Conservation (phyloP, 257 asterid species). For the Primulina eburnea region DNA sequence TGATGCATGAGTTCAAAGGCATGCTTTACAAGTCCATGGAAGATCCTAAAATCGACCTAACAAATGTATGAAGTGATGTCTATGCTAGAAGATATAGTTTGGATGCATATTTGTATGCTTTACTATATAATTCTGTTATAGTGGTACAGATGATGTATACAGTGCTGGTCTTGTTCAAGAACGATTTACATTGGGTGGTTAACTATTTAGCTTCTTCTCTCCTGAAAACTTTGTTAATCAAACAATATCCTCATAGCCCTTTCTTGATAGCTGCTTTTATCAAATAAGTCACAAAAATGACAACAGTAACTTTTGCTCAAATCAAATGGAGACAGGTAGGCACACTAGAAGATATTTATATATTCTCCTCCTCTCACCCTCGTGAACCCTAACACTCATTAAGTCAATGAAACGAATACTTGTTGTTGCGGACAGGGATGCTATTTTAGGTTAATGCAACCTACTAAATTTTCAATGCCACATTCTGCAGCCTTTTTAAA, state of each 20-base stretch:
- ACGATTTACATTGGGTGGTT: slow-evolving; percentile 13
- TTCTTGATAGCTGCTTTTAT: background rate
- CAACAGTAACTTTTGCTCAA: background rate
- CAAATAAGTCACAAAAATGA: slow-evolving; percentile 5
- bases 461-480: background rate
- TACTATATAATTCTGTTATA: slow-evolving; percentile 10
- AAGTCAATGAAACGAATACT: background rate
- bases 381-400: background rate
- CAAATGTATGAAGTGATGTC: slow-evolving; percentile 56
- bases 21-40: slow-evolving; percentile 95
- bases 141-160: slow-evolving; percentile 19
- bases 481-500: background rate
- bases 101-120: background rate
- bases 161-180: slow-evolving; percentile 8
- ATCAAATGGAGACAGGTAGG: slow-evolving; percentile 2
- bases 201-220: slow-evolving; percentile 15
- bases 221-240: background rate
- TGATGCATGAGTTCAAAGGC: slow-evolving; percentile 91
- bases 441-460: background rate
- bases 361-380: too few relatives aligned
- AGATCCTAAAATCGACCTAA: slow-evolving; percentile 84
- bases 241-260: background rate
- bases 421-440: background rate
- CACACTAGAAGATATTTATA: background rate
- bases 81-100: slow-evolving; percentile 15